Evolutionary conservation across 2,329 filamentous ascomycete species (phyloP), one percentile per base, ranked within the genome.

Genomic region (Colletotrichum tanaceti): DNA sequence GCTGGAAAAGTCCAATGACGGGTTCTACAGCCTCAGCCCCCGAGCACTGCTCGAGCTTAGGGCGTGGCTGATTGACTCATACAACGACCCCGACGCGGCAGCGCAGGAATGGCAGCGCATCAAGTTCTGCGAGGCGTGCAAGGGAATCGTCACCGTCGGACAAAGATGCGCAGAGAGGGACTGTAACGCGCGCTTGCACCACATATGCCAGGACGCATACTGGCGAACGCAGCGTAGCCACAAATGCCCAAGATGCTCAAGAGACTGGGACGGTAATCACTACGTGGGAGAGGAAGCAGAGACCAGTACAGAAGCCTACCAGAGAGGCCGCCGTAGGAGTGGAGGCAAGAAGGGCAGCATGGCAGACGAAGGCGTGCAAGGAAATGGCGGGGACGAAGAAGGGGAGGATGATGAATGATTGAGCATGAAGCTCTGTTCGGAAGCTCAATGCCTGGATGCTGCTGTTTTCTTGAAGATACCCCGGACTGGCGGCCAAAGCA

Each of bases 91-190:
- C 0, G 86, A 88, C 11, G 83, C 84, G 1, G 88, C 88, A 11
- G 80, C 82, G 1, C 79, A 81, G n/a, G 88, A 88, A 41, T 89
- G 87, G 84, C 87, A 93, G 76, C 89, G 89, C 71, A 92, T 99
- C 77, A 97, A 96, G 80, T 89, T 90, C 71, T 99, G 96, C 77
- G 88, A 91, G 75, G 94, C 93, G 0, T 99, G 96, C 79, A 92
- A 89, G 78, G 94, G 97, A 72, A 91, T 98, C 70, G 88, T 98
- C 47, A 99, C 95, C 0, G 82, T 91, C 71, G 94, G 94, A 0
- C 87, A 94, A 83, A 87, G 94, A 63, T 97, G 94, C 79, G 78
- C 84, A 2, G 86, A 91, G 69, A 80, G 86, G 44, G 85, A 89
- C 22, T 98, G 94, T 77, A 82, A 80, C 38, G 85, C 89, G 13